Percentiles rank a stretch among this genome's conserved stretches.
phyloP scores from a whole-genome alignment of 371 early-diverging fungal genomes.

The Haplosporangium sp. region DNA sequence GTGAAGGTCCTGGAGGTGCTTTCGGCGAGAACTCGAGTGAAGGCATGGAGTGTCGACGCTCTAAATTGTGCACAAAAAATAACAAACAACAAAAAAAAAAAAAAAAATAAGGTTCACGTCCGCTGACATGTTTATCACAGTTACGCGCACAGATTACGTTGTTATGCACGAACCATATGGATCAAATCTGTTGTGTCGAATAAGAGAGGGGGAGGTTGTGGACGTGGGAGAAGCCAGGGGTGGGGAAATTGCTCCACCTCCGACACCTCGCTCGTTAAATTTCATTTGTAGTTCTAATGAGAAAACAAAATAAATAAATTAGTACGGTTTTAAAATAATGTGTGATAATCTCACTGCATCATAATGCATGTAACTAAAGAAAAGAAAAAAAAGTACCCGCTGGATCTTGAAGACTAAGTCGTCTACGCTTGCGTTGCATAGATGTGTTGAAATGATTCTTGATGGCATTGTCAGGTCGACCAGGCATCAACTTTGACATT shows the following conservation, averaged over 20 bases:
- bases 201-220: slow-evolving; percentile 18
- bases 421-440: slow-evolving; percentile 58
- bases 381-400: slow-evolving; percentile 18
- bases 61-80: slow-evolving; percentile 8
- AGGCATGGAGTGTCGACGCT: slow-evolving; percentile 53
- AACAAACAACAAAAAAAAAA: background rate
- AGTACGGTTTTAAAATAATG: background rate
- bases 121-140: no score
- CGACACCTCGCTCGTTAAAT: slow-evolving; percentile 20
- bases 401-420: slow-evolving; percentile 46
- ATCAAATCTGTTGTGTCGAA: slow-evolving; percentile 37
- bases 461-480: slow-evolving; percentile 57
- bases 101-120: background rate
- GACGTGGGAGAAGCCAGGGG: slow-evolving; percentile 42
- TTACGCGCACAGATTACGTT: no score
- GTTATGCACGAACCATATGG: slow-evolving; percentile 38
- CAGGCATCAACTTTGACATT: slow-evolving; percentile 58
- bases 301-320: background rate
- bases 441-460: slow-evolving; percentile 58
- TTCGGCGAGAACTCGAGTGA: slow-evolving; percentile 9
- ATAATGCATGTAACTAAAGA: background rate
- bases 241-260: background rate
- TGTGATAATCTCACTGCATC: no score
- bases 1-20: slow-evolving; percentile 19
- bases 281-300: slow-evolving; percentile 49